Evolutionary conservation across 257 asterid species (phyloP), one percentile per base, ranked within the genome.

Genomic region (Solanum verrucosum): DNA sequence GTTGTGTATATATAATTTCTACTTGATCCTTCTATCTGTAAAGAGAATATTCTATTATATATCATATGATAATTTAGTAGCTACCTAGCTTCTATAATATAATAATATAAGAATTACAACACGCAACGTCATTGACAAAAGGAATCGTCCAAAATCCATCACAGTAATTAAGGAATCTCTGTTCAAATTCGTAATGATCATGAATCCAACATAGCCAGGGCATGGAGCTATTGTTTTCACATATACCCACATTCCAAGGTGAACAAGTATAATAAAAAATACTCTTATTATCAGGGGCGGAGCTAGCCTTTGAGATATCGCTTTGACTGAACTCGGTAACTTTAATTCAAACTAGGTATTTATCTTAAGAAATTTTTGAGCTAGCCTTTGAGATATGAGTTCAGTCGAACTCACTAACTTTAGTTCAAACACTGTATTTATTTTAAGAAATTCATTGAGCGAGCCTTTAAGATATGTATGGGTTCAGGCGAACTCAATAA

Each of bases 241-340:
- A 23, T 77, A 56, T 42, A 78, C 84, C 63, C n/a, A 78, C 63
- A 78, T 42, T 78, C 37, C 84, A 25, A 77, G 34, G 35, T 6
- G 12, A 49, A 40, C 15, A 42, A 27, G 23, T 25, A 42, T 25
- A n/a, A 65, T 10, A 60, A n/a, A 23, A 23, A 46, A 14, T 16
- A 49, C 0, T 65, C 31, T 3, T 18, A 56, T 7, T 20, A 59
- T 59, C 5, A 0, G 1, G 65, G 5, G 25, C 5, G 11, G 13
- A 7, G 67, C 12, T 59, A 59, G 12, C 12, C 11, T 59, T 59
- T 59, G 25, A 59, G 12, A 59, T 20, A 59, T 59, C 12, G 0
- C 0, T 60, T 59, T 9, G 9, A 3, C 0, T 3, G n/a, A 18
- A 56, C 10, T 21, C 12, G 1, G 0, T 23, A 60, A 63, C 1